Evolutionary conservation across 2,329 filamentous ascomycete genomes (phyloP).

Genomic region (Colletotrichum somersetense): DNA sequence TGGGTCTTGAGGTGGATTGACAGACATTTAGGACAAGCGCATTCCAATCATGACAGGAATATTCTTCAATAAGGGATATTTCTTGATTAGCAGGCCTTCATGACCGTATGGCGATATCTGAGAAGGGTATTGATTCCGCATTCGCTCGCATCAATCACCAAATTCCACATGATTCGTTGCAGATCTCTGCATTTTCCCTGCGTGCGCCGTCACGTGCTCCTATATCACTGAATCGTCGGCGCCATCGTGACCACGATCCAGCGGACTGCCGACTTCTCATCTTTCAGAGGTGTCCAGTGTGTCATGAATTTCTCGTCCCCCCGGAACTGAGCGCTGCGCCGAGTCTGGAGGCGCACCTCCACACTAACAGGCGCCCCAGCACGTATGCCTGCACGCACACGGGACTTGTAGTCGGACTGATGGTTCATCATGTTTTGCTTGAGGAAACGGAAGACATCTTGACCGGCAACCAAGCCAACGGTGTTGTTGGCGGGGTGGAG

Average conservation of each 20-base stretch:
- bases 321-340: slow-evolving; percentile 46
- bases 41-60: background rate
- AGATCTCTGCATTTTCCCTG: no score
- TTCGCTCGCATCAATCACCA: background rate
- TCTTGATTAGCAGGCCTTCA: background rate
- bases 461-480: slow-evolving; percentile 43
- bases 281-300: slow-evolving; percentile 43
- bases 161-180: background rate
- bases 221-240: slow-evolving; percentile 25
- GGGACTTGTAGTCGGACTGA: slow-evolving; percentile 45
- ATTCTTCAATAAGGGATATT: background rate
- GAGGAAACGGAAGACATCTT: slow-evolving; percentile 47
- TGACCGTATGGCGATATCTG: background rate
- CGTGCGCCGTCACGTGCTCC: no score
- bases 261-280: slow-evolving; percentile 30
- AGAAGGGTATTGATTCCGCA: background rate
- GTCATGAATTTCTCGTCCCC: slow-evolving; percentile 43
- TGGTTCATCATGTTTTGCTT: slow-evolving; percentile 45
- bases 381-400: slow-evolving; percentile 42
- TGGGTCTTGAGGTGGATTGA: background rate
- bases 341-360: slow-evolving; percentile 46
- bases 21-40: background rate
- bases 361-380: slow-evolving; percentile 50
- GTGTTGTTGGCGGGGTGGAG: slow-evolving; percentile 46
- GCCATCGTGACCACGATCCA: slow-evolving; percentile 41